Conservation (phyloP, 148 eudicot species). For the Oxyria digyna region DNA sequence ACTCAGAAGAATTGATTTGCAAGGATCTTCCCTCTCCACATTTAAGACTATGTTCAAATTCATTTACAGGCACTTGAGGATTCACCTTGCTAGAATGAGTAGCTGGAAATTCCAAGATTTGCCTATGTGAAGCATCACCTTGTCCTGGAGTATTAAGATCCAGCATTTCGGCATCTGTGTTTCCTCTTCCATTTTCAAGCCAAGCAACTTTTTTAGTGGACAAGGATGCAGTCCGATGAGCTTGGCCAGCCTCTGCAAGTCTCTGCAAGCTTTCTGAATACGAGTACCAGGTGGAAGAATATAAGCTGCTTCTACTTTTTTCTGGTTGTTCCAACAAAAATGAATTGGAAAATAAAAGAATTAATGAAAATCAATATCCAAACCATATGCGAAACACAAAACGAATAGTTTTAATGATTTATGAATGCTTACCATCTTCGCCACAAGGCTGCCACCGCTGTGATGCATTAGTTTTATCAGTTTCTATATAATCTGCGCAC, state of each 20-base stretch:
- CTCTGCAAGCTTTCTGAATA: conserved; percentile 6
- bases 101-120: not conserved
- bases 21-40: conserved; percentile 8
- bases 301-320: not conserved
- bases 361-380: not conserved
- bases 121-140: conserved; percentile 1
- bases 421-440: not conserved
- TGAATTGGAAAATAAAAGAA: not conserved
- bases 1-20: conserved; percentile 12
- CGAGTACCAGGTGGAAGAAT: not conserved
- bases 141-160: not conserved
- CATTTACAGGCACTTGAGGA: conserved; percentile 8
- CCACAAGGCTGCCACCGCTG: conserved; percentile 2
- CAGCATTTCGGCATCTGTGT: not conserved
- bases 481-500: not conserved
- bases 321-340: not conserved
- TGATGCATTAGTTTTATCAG: not conserved
- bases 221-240: conserved; percentile 2
- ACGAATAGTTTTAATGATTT: not conserved
- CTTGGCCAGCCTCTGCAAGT: conserved; percentile 10
- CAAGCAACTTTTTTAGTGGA: conserved; percentile 8
- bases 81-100: conserved; percentile 10
- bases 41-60: conserved; percentile 6
- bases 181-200: not conserved
- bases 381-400: not conserved